Percentiles rank a stretch among this genome's conserved stretches.
Conservation (phyloP, 176 grass and related monocot species). For the Pontederia crassipes region DNA sequence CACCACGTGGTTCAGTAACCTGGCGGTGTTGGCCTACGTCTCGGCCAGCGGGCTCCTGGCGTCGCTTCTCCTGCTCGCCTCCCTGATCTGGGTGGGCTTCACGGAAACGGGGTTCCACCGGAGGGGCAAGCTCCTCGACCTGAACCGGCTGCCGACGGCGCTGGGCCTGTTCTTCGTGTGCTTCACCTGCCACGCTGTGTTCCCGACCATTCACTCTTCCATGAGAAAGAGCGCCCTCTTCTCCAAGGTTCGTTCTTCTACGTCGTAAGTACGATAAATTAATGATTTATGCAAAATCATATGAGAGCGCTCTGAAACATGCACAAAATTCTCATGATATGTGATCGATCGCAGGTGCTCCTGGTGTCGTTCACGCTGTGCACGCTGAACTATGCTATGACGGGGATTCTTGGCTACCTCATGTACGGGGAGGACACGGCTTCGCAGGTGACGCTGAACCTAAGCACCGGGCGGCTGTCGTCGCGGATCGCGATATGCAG, state of each 20-base stretch:
- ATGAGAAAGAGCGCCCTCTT: conserved; percentile 37
- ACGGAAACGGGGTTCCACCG: conserved; percentile 29
- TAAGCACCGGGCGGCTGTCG: conserved; percentile 44
- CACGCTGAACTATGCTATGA: conserved; percentile 50
- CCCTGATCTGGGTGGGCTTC: conserved; percentile 41
- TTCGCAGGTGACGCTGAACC: conserved; percentile 70
- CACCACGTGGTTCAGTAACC: conserved; percentile 38
- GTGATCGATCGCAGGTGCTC: conserved; percentile 31
- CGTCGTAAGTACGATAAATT: background rate
- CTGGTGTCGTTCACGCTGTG: conserved; percentile 47
- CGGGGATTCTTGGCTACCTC: conserved; percentile 63
- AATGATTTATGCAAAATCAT: too few relatives aligned
- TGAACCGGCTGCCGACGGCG: conserved; percentile 29
- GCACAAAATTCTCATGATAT: background rate
- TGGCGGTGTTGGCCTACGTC: conserved; percentile 43
- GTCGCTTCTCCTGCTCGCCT: conserved; percentile 35
- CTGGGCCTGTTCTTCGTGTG: conserved; percentile 53
- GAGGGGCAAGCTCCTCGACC: conserved; percentile 22
- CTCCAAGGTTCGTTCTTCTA: conserved; percentile 24
- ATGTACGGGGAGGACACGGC: conserved; percentile 53
- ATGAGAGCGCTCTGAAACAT: too few relatives aligned
- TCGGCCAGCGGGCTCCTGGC: conserved; percentile 43
- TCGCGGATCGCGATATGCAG: conserved; percentile 73
- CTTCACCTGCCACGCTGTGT: conserved; percentile 46
- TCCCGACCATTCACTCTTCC: conserved; percentile 44